Base-by-base conservation (phyloP, 352 stramenopile species). In the Globisporangium emineosum region DNA sequence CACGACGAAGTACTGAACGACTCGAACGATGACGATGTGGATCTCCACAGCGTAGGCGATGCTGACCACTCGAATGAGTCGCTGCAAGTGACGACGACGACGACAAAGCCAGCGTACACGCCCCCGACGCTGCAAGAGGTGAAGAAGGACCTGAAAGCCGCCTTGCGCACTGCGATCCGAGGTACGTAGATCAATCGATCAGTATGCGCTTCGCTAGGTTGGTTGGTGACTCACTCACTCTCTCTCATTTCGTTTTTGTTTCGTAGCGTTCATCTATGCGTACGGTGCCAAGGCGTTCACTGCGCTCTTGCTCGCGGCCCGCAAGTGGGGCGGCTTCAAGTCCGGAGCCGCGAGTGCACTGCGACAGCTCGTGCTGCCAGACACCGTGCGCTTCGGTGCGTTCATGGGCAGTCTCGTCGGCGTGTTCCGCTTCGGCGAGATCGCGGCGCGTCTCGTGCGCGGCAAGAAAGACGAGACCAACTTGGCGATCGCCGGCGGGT, bases 201-300 rank as follows among this genome's bases (percentile, higher is more conserved):
- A 5, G 29, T 32, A n/a, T n/a, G n/a, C n/a, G n/a, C n/a, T n/a
- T n/a, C n/a, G n/a, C n/a, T n/a, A n/a, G n/a, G n/a, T n/a, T n/a
- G n/a, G n/a, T n/a, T 2, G 19, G 19, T 47, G 40, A 17, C 40
- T 47, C 15, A 47, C 21, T 21, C 6, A 21, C 3, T 21, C 5
- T 5, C 33, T 40, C 12, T 21, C 3, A 19, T 13, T 19, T 47
- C 7, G 40, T 12, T 47, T 12, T 42, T 42, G 35, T 6, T 45
- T 47, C 5, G 32, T 10, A 71, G 79, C 80, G n/a, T 90, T 91
- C 56, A 43, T 91, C 12, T 67, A 87, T 21, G 83, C 86, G 8
- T 94, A 92, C 62, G 84, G 83, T 29, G 82, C 84, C n/a, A 94
- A 94, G 71, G 81, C 81, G 5, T 90, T 92, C 60, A 93, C 86